Evolutionary conservation across 2,329 filamentous ascomycete species (phyloP).

Genomic region (Clonostachys chloroleuca): DNA sequence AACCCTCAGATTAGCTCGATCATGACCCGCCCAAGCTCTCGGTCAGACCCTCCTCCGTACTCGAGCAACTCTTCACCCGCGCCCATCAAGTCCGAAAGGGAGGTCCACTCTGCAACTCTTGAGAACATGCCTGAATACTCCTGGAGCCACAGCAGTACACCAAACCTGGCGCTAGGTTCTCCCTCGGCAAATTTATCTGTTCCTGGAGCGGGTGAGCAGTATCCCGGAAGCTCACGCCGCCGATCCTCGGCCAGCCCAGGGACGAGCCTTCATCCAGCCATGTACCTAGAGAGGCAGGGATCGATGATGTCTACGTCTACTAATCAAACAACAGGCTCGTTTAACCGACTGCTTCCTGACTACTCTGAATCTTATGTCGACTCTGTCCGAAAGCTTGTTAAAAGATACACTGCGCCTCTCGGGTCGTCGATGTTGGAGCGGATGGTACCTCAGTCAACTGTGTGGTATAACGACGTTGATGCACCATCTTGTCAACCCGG

Average conservation of each 20-base stretch:
- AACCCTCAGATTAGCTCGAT: neutral
- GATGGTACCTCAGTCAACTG: neutral
- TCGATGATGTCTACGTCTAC: slow-evolving; percentile 27
- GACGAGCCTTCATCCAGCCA: neutral
- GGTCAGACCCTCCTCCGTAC: slow-evolving; percentile 3
- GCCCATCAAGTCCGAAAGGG: slow-evolving; percentile 1
- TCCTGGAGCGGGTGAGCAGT: neutral
- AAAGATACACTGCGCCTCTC: slow-evolving; percentile 24
- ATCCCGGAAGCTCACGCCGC: neutral
- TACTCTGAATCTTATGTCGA: slow-evolving; percentile 24
- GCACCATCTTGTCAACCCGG: slow-evolving; percentile 11
- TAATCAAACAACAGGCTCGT: slow-evolving; percentile 26
- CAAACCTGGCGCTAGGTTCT: neutral
- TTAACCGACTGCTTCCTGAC: slow-evolving; percentile 22
- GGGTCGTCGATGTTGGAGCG: neutral
- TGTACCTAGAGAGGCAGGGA: neutral
- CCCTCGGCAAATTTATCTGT: too few species aligned
- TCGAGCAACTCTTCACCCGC: neutral
- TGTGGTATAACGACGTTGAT: slow-evolving; percentile 20
- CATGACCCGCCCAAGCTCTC: slow-evolving; percentile 1
- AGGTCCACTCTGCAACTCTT: slow-evolving; percentile 3
- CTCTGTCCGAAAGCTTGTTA: slow-evolving; percentile 30
- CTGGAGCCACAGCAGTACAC: neutral
- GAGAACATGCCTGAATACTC: neutral
- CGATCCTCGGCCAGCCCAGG: neutral